These are phyloP conservation scores for Suhomyces maxii DNA, from an alignment of 1,139 yeast genomes.

Conservation along the genomic window DNA sequence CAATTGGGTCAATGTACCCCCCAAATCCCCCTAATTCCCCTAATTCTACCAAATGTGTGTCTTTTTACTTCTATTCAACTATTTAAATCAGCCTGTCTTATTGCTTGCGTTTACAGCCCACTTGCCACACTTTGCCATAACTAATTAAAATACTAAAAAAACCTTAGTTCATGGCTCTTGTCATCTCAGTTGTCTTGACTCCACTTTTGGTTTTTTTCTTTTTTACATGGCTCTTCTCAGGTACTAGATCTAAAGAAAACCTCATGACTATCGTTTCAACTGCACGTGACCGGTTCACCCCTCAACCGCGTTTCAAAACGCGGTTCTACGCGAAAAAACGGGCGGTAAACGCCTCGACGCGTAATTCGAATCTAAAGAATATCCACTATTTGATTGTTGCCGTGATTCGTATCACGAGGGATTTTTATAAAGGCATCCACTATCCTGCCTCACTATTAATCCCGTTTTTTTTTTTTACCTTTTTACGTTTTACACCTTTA, in stretches of 20 bases:
- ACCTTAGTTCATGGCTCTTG: too few species aligned
- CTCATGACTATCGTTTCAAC: neutral
- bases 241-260: too few species aligned
- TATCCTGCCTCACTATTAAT: neutral
- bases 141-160: too few species aligned
- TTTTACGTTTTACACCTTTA: neutral
- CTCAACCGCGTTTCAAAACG: conserved; percentile 12
- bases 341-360: conserved; percentile 8
- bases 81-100: too few species aligned
- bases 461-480: neutral
- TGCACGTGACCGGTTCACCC: conserved; percentile 2
- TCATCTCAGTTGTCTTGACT: too few species aligned
- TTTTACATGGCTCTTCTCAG: too few species aligned
- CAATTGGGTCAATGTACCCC: neutral
- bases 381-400: conserved; percentile 5
- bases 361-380: conserved; percentile 1
- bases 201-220: too few species aligned
- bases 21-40: too few species aligned
- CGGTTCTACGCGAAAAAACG: conserved; percentile 8
- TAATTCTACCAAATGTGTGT: too few species aligned
- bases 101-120: too few species aligned
- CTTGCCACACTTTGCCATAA: too few species aligned
- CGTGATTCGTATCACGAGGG: conserved; percentile 7
- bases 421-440: conserved; percentile 6
- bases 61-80: too few species aligned